Percentiles rank a stretch among this genome's conserved stretches.
Evolutionary conservation across 2,329 filamentous ascomycete species (phyloP).

Genomic region (Pseudocercospora macadamiae): DNA sequence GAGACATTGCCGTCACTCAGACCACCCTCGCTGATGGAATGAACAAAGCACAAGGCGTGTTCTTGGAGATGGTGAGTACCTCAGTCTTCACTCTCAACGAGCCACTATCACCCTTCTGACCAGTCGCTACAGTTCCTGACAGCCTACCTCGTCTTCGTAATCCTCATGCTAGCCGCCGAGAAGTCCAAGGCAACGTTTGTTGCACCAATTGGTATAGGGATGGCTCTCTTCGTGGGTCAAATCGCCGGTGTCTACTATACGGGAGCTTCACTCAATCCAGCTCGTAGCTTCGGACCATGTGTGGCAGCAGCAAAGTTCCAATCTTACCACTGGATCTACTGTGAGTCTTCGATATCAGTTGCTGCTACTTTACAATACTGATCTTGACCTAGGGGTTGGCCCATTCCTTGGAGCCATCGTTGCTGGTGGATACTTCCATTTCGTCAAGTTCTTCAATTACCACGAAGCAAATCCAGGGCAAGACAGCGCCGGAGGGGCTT

Average conservation of each 20-base stretch:
- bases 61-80: constrained; percentile 37
- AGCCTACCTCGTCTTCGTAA: constrained; percentile 35
- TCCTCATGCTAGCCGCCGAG: constrained; percentile 42
- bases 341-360: neutral
- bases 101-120: neutral
- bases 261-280: constrained; percentile 39
- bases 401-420: constrained; percentile 35
- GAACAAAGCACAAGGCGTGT: constrained; percentile 35
- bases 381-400: constrained; percentile 34
- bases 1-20: constrained; percentile 32
- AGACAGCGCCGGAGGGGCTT: constrained; percentile 19
- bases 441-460: constrained; percentile 38
- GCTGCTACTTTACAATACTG: too few species aligned
- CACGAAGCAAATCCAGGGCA: constrained; percentile 35
- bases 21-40: constrained; percentile 35
- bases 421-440: constrained; percentile 38
- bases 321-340: constrained; percentile 37
- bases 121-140: constrained; percentile 33
- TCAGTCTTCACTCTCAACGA: neutral
- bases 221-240: constrained; percentile 32
- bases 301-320: constrained; percentile 35
- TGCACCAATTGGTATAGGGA: constrained; percentile 31
- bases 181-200: constrained; percentile 40
- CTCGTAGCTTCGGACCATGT: constrained; percentile 39
- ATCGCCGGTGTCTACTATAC: constrained; percentile 37